Evolutionary conservation across 2,329 filamentous ascomycete genomes (phyloP).

Genomic region (Rutstroemia sp.): DNA sequence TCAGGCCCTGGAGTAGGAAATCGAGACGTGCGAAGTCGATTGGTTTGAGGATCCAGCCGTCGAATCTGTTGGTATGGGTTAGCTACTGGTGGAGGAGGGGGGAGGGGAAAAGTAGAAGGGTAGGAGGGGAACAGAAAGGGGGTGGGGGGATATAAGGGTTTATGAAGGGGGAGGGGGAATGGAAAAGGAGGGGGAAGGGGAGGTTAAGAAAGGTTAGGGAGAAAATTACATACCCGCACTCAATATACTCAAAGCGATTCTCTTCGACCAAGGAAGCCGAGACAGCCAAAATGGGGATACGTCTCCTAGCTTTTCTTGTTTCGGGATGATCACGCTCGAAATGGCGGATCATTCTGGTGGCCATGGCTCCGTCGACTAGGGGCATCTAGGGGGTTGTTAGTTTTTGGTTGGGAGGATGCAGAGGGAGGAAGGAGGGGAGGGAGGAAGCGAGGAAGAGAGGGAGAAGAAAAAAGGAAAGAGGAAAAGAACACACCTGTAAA

Average conservation of each 20-base stretch:
- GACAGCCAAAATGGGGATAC: constrained; percentile 77
- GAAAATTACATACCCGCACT: constrained; percentile 33
- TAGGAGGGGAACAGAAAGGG: neutral
- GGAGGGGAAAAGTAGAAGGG: no score
- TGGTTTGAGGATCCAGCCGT: constrained; percentile 86
- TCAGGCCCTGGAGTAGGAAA: constrained; percentile 61
- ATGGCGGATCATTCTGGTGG: constrained; percentile 76
- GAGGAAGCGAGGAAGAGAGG: neutral
- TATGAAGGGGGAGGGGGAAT: no score
- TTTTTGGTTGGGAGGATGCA: neutral
- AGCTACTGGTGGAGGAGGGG: neutral
- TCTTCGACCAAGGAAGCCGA: constrained; percentile 74
- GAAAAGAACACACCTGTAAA: constrained; percentile 61
- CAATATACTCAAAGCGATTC: constrained; percentile 60
- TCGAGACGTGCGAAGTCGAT: constrained; percentile 72
- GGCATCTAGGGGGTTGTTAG: constrained; percentile 59
- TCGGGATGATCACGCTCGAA: constrained; percentile 46
- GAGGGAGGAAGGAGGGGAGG: neutral
- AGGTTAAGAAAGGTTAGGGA: no score
- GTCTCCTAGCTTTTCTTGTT: constrained; percentile 31
- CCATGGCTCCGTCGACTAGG: constrained; percentile 76
- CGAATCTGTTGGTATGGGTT: constrained; percentile 56
- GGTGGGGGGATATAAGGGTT: no score
- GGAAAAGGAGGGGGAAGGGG: no score
- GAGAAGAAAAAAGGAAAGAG: neutral